Evolutionary conservation across 1,284 basidiomycete species (phyloP).

Genomic region (Ceratobasidium sp.): DNA sequence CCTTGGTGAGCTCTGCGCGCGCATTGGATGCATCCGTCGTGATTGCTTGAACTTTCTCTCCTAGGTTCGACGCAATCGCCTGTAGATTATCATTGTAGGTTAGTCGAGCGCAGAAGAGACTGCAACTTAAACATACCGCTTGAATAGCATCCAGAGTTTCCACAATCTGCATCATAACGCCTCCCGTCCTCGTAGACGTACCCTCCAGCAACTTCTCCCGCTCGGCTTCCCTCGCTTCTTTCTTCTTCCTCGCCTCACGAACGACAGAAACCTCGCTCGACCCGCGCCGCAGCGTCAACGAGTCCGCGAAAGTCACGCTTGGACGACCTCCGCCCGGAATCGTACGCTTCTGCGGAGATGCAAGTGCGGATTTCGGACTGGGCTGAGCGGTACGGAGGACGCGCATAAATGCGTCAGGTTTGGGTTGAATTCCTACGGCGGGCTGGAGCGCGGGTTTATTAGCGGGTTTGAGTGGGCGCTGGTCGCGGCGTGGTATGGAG

Average conservation of each 20-base stretch:
- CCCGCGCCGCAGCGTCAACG: neutral
- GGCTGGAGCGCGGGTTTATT: constrained; percentile 17
- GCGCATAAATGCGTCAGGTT: constrained; percentile 9
- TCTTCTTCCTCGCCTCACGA: neutral
- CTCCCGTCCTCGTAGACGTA: constrained; percentile 5
- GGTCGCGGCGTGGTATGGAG: constrained; percentile 29
- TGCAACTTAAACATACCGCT: neutral
- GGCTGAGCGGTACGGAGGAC: constrained; percentile 9
- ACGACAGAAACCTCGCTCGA: constrained; percentile 1
- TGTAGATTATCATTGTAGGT: neutral
- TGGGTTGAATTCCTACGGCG: constrained; percentile 9
- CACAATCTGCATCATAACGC: constrained; percentile 21
- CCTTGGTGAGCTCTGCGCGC: constrained; percentile 5
- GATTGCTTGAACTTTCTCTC: constrained; percentile 31
- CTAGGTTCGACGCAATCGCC: constrained; percentile 19
- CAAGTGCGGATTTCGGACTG: constrained; percentile 39
- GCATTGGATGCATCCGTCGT: constrained; percentile 19
- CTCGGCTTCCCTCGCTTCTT: neutral
- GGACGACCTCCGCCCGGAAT: constrained; percentile 30
- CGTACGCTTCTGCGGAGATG: constrained; percentile 39
- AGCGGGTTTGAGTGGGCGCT: constrained; percentile 22
- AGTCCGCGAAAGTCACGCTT: constrained; percentile 33
- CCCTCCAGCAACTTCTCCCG: constrained; percentile 1
- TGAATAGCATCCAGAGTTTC: constrained; percentile 25
- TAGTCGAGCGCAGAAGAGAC: too few relatives aligned